Evolutionary conservation across 2,329 filamentous ascomycete genomes (phyloP).

Genomic region (Stemphylium vesicarium): DNA sequence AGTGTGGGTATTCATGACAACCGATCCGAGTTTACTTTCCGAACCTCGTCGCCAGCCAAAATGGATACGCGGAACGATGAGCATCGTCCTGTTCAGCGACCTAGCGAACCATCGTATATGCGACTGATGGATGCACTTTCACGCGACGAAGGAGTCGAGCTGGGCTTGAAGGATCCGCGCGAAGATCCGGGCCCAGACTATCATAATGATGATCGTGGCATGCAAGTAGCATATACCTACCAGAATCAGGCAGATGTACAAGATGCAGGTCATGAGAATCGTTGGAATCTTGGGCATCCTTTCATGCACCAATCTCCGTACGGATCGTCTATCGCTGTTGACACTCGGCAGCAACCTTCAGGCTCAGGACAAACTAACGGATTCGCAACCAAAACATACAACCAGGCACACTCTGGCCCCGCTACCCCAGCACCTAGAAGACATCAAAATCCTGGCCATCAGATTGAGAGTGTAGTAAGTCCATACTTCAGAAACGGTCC

Average conservation of each 20-base stretch:
- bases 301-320: slow-evolving; percentile 27
- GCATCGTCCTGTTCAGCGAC: slow-evolving; percentile 15
- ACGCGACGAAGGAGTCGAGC: slow-evolving; percentile 27
- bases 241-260: neutral
- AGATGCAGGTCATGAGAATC: slow-evolving; percentile 2
- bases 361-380: slow-evolving; percentile 8
- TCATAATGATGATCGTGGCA: neutral
- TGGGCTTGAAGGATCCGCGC: slow-evolving; percentile 40
- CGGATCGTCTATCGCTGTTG: slow-evolving; percentile 4
- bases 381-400: slow-evolving; percentile 10
- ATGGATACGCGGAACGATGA: neutral
- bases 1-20: slow-evolving; percentile 12
- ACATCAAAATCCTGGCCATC: slow-evolving; percentile 17
- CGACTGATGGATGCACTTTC: slow-evolving; percentile 40
- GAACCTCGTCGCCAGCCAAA: slow-evolving; percentile 25
- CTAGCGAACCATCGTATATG: slow-evolving; percentile 38
- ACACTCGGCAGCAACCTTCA: slow-evolving; percentile 6
- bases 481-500: slow-evolving; percentile 46
- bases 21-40: slow-evolving; percentile 26
- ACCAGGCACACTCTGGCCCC: slow-evolving; percentile 1
- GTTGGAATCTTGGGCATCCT: slow-evolving; percentile 23
- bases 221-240: slow-evolving; percentile 6
- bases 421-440: slow-evolving; percentile 22
- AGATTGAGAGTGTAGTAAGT: slow-evolving; percentile 47
- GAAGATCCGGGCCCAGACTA: neutral